Base-by-base conservation (phyloP, 192 early-diverging fungal genomes). In the Mycoemilia scoparia region DNA sequence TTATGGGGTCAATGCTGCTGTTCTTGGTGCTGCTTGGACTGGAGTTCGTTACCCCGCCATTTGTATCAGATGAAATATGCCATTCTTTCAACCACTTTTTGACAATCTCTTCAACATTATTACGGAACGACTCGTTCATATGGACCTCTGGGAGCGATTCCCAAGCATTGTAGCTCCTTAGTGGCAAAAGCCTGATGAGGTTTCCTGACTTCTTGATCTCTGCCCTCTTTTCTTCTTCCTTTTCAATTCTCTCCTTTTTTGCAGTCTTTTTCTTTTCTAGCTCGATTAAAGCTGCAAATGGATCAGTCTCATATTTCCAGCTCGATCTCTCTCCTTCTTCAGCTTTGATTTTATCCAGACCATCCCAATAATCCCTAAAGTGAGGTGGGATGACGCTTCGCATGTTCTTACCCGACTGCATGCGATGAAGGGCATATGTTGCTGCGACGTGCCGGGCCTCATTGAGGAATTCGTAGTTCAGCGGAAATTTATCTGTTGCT, bases 351-450 rank as follows among this genome's bases (percentile, higher is more conserved):
- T 57, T 39, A 6, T 83, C 82, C 23, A 82, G 57, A 5, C 67
- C 49, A 9, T 47, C 45, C 85, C 88, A 93, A 21, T 76, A 70
- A 13, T 67, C 68, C 7, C 77, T 67, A 46, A 74, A 69, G 5
- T 55, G 48, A 0, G 79, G 82, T 10, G 88, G 88, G 13, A 93
- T 56, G 25, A 80, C 66, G 20, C 66, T 66, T 32, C 80, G 48
- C 40, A 87, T 40, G 17, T 68, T 62, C 41, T 71, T 71, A 33
- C 81, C 66, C 0, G 77, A 82, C 17, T 62, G 63, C 32, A 88
- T 19, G 21, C 79, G 67, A 51, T 84, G 77, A 9, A 92, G 61
- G 3, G 71, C 71, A 57, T 73, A 88, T 0, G 85, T 88, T 2
- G 80, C 78, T 0, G 71, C 73, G 40, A 66, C 58, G 41, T 86